These are phyloP conservation scores for Lachnum nothofagi DNA, from an alignment of 2,329 filamentous ascomycete genomes.

Conservation along the genomic window DNA sequence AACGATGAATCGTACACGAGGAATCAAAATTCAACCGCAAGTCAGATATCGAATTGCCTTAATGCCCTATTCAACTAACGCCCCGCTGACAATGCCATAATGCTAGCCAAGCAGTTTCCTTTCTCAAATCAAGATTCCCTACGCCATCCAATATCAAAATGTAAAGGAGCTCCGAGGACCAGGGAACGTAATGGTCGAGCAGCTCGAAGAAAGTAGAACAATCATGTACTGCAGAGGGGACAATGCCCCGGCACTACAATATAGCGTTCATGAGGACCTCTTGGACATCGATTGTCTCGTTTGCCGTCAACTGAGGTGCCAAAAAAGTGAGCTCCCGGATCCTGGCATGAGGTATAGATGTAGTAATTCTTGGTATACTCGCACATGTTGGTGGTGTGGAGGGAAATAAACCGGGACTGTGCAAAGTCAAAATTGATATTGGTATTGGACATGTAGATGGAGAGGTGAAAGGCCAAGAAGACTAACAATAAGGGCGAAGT, in stretches of 20 bases:
- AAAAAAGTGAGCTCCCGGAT: conserved; percentile 67
- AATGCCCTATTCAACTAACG: conserved; percentile 12
- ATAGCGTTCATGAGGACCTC: conserved; percentile 67
- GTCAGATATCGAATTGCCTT: background rate
- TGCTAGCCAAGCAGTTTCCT: conserved; percentile 1
- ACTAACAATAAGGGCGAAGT: no score
- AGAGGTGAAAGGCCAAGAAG: background rate
- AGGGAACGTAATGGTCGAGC: background rate
- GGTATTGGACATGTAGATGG: background rate
- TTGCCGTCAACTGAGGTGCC: conserved; percentile 63
- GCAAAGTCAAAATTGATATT: background rate
- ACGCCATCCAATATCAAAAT: conserved; percentile 1
- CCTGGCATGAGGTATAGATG: conserved; percentile 66
- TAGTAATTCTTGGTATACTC: conserved; percentile 71
- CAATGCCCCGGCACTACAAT: conserved; percentile 65
- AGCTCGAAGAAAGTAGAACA: no score
- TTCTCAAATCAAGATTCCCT: conserved; percentile 2
- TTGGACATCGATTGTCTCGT: conserved; percentile 52
- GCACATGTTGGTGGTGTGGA: conserved; percentile 39
- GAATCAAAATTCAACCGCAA: background rate
- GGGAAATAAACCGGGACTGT: background rate
- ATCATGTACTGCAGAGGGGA: conserved; percentile 41
- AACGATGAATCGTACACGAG: no score
- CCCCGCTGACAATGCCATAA: conserved; percentile 17
- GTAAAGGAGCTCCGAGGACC: background rate